Base-by-base conservation (phyloP, 345 rosid genomes). In the Salix purpurea region DNA sequence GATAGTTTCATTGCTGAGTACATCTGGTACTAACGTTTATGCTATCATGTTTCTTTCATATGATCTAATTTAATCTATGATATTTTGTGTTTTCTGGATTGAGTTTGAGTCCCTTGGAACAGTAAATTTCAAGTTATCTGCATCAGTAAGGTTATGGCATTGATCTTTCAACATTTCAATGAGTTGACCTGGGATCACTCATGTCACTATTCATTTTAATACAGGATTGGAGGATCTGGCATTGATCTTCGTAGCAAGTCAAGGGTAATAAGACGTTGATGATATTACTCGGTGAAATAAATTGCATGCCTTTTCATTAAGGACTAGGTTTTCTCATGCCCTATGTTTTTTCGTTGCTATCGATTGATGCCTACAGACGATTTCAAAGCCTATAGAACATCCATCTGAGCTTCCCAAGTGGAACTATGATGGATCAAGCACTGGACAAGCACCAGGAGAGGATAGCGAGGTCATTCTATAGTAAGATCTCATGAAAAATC, bases 341-440 rank as follows among this genome's bases (percentile, higher is more conserved):
- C 26, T 70, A 37, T 54, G 30, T 44, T 75, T 78, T 44, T 68
- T 10, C 39, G 39, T 7, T 58, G 39, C 21, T 64, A 14, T 60
- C 12, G 36, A 11, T 73, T 75, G 30, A 44, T 12, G 76, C 23
- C 36, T 76, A 72, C 80, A 93, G 99, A 93, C 99, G 42, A 78
- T 93, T 58, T 74, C 93, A 74, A 91, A 89, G 89, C 98, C 97
- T 15, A 94, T 93, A 67, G 84, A 86, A 73, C 94, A 93, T 83
- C 99, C 96, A 23, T 93, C 98, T 16, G 98, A 96, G 85, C 98
- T 96, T 74, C 98, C 99, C 36, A 96, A 90, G 83, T 96, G 99
- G 99, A 96, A 96, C 86, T 96, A 90, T 76, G 99, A 96, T 74
- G 99, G 99, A 78, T 96, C 99, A 34, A 96, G 99, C 78, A 94